Evolutionary conservation across 2,329 filamentous ascomycete genomes (phyloP).

Genomic region (Leptosphaerulina australis): DNA sequence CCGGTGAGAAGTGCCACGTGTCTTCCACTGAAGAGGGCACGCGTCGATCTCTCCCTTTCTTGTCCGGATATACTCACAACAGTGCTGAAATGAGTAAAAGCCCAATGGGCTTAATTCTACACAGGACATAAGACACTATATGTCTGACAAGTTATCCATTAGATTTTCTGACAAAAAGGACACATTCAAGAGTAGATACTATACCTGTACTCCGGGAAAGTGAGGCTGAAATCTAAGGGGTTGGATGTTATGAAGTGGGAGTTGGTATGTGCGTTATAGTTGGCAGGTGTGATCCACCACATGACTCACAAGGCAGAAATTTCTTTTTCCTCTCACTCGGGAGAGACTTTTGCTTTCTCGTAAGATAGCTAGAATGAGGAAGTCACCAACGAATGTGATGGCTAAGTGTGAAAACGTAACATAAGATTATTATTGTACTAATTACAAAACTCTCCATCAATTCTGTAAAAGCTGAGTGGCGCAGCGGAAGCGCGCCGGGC

Average conservation of each 20-base stretch:
- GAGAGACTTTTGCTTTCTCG: no score
- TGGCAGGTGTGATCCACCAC: background rate
- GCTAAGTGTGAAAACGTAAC: no score
- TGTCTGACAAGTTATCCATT: conserved; percentile 14
- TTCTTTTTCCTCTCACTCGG: background rate
- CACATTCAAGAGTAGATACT: background rate
- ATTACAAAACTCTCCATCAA: no score
- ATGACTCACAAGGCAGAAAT: conserved; percentile 5
- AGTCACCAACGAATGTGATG: no score
- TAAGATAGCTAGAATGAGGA: no score
- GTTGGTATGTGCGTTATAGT: background rate
- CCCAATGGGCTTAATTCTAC: background rate
- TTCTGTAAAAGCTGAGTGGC: conserved; percentile 37
- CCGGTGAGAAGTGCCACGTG: no score
- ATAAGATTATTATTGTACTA: no score
- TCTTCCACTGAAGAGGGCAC: no score
- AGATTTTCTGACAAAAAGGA: background rate
- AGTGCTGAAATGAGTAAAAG: background rate
- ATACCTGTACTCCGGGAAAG: conserved; percentile 1
- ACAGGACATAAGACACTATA: background rate
- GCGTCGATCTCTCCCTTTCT: no score
- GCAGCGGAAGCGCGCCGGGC: conserved; percentile 43
- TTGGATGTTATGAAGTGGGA: background rate
- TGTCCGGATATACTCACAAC: no score
- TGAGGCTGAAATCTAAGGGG: background rate